Conservation (phyloP, 2,329 filamentous ascomycete species). For the Ceratocystis lukuohia region DNA sequence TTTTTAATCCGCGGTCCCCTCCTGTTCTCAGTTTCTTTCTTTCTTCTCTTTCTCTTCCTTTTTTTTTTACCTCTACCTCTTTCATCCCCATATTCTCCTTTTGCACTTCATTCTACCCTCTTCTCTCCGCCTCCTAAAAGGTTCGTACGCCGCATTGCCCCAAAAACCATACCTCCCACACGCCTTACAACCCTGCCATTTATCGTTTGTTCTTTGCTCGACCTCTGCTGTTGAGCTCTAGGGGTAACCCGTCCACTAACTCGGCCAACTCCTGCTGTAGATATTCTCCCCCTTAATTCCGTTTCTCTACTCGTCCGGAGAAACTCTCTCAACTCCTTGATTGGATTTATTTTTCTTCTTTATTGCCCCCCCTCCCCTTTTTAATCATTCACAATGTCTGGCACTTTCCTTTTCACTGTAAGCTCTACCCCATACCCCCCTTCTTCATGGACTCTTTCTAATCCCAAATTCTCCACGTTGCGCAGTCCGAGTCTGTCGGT, state of each 20-base stretch:
- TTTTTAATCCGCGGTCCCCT: constrained; percentile 20
- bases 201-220: constrained; percentile 20
- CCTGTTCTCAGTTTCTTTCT: constrained; percentile 25
- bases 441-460: not conserved
- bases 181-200: constrained; percentile 2
- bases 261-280: not conserved
- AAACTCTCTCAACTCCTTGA: constrained; percentile 21
- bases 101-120: constrained; percentile 12
- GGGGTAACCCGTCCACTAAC: constrained; percentile 14
- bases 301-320: not conserved
- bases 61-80: constrained; percentile 16
- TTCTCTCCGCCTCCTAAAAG: constrained; percentile 14
- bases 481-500: constrained; percentile 69
- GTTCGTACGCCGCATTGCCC: not conserved
- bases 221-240: not conserved
- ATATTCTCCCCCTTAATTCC: constrained; percentile 10
- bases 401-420: constrained; percentile 75
- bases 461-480: constrained; percentile 22
- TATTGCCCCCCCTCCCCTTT: constrained; percentile 18
- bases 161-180: not conserved
- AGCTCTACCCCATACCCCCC: constrained; percentile 22
- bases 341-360: constrained; percentile 18
- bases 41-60: constrained; percentile 21
- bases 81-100: constrained; percentile 20
- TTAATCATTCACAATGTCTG: constrained; percentile 44